Evolutionary conservation across 139 green algal genomes (phyloP).

Genomic region (Micromonas commoda): DNA sequence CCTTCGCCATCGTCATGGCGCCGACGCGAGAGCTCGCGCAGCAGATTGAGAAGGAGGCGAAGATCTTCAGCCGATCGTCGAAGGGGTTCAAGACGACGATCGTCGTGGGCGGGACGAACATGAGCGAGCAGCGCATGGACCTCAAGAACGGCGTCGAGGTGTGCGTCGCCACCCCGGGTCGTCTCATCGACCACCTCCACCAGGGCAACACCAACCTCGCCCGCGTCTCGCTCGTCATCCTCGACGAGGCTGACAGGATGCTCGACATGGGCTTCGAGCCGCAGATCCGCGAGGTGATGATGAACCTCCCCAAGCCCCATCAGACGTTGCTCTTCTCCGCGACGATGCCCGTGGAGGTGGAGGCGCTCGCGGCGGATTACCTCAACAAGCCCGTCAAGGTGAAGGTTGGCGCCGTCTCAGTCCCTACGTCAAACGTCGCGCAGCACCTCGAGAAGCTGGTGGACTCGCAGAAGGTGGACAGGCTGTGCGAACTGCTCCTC

Average conservation of each 20-base stretch:
- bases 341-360: conserved; percentile 86
- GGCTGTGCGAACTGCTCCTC: conserved; percentile 53
- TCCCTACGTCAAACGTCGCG: conserved; percentile 66
- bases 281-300: conserved; percentile 80
- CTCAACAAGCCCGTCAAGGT: conserved; percentile 49
- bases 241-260: conserved; percentile 81
- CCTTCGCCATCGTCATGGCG: conserved; percentile 89
- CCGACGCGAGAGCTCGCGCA: conserved; percentile 98
- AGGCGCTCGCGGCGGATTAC: conserved; percentile 63
- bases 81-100: conserved; percentile 45
- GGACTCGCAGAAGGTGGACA: conserved; percentile 59
- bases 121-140: conserved; percentile 42
- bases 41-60: conserved; percentile 96
- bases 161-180: conserved; percentile 50
- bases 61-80: conserved; percentile 40
- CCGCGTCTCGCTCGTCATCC: conserved; percentile 44
- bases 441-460: conserved; percentile 63
- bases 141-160: conserved; percentile 47
- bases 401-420: conserved; percentile 62
- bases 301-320: conserved; percentile 54
- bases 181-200: conserved; percentile 55
- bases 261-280: conserved; percentile 93
- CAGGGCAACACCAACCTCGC: conserved; percentile 46
- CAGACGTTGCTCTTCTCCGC: conserved; percentile 90
- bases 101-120: conserved; percentile 51